These are phyloP conservation scores for Ramichloridium luteum DNA, from an alignment of 2,329 filamentous ascomycete genomes.

Conservation along the genomic window DNA sequence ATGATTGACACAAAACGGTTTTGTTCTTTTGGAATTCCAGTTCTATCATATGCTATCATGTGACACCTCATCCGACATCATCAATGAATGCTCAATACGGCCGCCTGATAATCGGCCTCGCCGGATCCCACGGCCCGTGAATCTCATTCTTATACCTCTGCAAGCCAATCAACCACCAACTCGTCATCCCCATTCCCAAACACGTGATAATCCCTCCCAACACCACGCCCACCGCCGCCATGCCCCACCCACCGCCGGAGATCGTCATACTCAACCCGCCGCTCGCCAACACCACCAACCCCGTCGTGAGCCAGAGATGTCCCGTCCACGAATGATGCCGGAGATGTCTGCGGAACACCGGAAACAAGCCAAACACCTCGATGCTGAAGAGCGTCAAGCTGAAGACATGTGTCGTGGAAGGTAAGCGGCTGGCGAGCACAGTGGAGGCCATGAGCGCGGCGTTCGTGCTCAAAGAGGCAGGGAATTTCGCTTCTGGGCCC, in stretches of 20 bases:
- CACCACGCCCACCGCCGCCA: slow-evolving; percentile 58
- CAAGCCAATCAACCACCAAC: slow-evolving; percentile 93
- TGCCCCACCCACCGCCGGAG: slow-evolving; percentile 41
- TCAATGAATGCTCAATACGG: slow-evolving; percentile 25
- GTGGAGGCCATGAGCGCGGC: slow-evolving; percentile 94
- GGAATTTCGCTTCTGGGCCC: slow-evolving; percentile 49
- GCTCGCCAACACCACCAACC: slow-evolving; percentile 67
- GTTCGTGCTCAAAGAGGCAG: slow-evolving; percentile 76
- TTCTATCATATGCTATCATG: too few relatives aligned
- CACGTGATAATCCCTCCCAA: slow-evolving; percentile 63
- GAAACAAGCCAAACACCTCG: slow-evolving; percentile 92
- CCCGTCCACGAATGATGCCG: slow-evolving; percentile 70
- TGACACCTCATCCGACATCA: slow-evolving; percentile 31
- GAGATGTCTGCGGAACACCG: slow-evolving; percentile 87
- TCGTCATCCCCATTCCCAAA: slow-evolving; percentile 80
- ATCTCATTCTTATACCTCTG: slow-evolving; percentile 99
- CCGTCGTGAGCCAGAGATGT: slow-evolving; percentile 62
- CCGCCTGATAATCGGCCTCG: slow-evolving; percentile 65
- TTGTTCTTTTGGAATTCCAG: too few relatives aligned
- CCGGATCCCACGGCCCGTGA: slow-evolving; percentile 93
- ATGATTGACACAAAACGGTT: too few relatives aligned
- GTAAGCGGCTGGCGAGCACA: slow-evolving; percentile 78
- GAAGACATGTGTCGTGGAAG: slow-evolving; percentile 87
- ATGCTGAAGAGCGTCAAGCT: slow-evolving; percentile 91
- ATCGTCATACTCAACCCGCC: slow-evolving; percentile 58